Percentiles rank a stretch among this genome's conserved stretches.
Evolutionary conservation across 805 yeast genomes (phyloP).

Genomic region (Komagataella populi): DNA sequence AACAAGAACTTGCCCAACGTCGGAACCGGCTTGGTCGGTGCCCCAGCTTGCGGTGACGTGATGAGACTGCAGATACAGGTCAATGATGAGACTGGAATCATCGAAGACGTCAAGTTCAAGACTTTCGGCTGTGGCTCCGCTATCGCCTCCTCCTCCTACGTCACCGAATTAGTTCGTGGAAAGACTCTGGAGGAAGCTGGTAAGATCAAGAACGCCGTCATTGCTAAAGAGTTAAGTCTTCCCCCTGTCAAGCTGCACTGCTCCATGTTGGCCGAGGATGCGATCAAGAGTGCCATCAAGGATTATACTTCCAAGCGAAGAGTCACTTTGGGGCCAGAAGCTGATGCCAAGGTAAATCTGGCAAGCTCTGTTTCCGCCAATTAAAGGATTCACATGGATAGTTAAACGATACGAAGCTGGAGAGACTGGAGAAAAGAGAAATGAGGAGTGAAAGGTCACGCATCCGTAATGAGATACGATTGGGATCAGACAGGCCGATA

Average conservation of each 20-base stretch:
- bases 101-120: constrained; percentile 92
- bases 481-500: neutral
- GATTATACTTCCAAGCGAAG: constrained; percentile 81
- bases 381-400: neutral
- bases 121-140: constrained; percentile 99
- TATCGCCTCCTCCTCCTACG: constrained; percentile 89
- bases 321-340: constrained; percentile 46
- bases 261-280: constrained; percentile 98
- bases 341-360: constrained; percentile 8
- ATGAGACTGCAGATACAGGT: constrained; percentile 96
- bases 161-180: constrained; percentile 92
- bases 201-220: constrained; percentile 81
- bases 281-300: constrained; percentile 92
- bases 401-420: neutral
- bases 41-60: constrained; percentile 99
- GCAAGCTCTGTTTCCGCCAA: neutral
- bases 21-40: constrained; percentile 97
- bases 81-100: constrained; percentile 77
- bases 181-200: constrained; percentile 90
- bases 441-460: neutral
- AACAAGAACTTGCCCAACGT: constrained; percentile 66
- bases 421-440: neutral
- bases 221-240: constrained; percentile 85
- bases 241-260: constrained; percentile 98
- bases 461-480: neutral